Evolutionary conservation across 441 rosid genomes (phyloP).

Genomic region (Breynia disticha): DNA sequence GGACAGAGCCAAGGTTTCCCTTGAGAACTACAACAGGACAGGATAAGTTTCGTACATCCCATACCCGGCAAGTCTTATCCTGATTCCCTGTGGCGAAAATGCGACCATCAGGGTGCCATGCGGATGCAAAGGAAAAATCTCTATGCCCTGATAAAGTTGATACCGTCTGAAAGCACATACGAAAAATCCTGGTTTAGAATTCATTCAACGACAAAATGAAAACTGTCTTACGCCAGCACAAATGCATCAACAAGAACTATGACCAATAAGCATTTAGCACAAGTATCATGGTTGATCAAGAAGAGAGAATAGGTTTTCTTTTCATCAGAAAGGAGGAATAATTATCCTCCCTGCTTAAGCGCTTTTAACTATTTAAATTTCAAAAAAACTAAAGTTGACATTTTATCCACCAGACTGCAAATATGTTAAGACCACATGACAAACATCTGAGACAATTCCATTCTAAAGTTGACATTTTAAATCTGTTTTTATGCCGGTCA

Average conservation of each 20-base stretch:
- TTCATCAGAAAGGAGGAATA: too few species aligned
- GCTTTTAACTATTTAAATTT: too few species aligned
- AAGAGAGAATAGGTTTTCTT: neutral
- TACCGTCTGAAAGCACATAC: slow-evolving; percentile 19
- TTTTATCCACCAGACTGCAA: too few species aligned
- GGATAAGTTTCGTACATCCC: slow-evolving; percentile 48
- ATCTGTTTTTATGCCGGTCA: too few species aligned
- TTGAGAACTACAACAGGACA: slow-evolving; percentile 30
- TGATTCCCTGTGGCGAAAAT: slow-evolving; percentile 53
- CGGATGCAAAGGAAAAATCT: slow-evolving; percentile 55
- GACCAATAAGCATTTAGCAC: neutral
- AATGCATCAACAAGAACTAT: too few species aligned
- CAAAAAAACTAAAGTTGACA: too few species aligned
- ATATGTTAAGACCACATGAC: too few species aligned
- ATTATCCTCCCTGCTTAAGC: too few species aligned
- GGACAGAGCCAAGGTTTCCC: slow-evolving; percentile 46
- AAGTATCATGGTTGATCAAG: neutral
- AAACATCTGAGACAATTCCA: too few species aligned
- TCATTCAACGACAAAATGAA: too few species aligned
- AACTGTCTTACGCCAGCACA: too few species aligned
- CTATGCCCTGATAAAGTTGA: slow-evolving; percentile 29
- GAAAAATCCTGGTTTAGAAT: neutral
- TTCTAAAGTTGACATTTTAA: too few species aligned
- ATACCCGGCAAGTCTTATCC: slow-evolving; percentile 49
- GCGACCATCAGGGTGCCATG: slow-evolving; percentile 46